Conservation (phyloP, 805 yeast genomes). For the Torulaspora indica region DNA sequence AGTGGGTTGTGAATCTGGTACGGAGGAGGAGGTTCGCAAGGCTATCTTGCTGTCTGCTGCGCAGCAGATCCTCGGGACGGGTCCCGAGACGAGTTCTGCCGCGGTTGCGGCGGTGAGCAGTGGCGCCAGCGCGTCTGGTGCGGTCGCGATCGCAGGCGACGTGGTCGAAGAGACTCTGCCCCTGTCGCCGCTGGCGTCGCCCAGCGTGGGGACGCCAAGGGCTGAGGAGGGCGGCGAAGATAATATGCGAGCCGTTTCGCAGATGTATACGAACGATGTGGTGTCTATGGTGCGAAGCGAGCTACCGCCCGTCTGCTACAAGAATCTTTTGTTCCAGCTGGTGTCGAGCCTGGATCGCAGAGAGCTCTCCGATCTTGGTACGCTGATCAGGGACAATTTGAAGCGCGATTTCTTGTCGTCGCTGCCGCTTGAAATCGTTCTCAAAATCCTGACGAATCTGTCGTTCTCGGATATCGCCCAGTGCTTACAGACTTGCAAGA, state of each 20-base stretch:
- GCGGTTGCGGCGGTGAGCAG: background rate
- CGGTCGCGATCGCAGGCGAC: constrained; percentile 1
- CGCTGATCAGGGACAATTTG: constrained; percentile 39
- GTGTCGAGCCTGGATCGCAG: constrained; percentile 29
- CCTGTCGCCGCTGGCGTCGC: constrained; percentile 35
- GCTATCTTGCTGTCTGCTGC: constrained; percentile 11
- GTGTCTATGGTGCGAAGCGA: constrained; percentile 17
- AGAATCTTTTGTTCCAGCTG: constrained; percentile 28
- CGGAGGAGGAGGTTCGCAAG: background rate
- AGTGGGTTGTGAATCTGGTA: background rate
- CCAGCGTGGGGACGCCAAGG: constrained; percentile 23
- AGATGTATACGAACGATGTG: constrained; percentile 16
- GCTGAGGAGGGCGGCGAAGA: constrained; percentile 7
- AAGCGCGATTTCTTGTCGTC: constrained; percentile 66
- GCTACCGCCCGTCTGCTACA: constrained; percentile 18
- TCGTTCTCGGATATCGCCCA: constrained; percentile 59
- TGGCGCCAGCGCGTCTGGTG: background rate
- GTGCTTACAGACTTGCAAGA: constrained; percentile 58
- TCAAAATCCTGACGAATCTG: constrained; percentile 58
- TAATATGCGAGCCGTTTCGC: constrained; percentile 5
- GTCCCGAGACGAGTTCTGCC: constrained; percentile 2
- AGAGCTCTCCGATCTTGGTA: constrained; percentile 32
- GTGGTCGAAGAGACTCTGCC: constrained; percentile 28
- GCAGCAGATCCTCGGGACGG: constrained; percentile 11
- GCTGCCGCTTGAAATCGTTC: constrained; percentile 71